A percentile compares a stretch with the other conserved stretches of the same genome.
These are phyloP conservation scores for Cyberlindnera americana DNA, from an alignment of 805 yeast genomes.

Conservation along the genomic window DNA sequence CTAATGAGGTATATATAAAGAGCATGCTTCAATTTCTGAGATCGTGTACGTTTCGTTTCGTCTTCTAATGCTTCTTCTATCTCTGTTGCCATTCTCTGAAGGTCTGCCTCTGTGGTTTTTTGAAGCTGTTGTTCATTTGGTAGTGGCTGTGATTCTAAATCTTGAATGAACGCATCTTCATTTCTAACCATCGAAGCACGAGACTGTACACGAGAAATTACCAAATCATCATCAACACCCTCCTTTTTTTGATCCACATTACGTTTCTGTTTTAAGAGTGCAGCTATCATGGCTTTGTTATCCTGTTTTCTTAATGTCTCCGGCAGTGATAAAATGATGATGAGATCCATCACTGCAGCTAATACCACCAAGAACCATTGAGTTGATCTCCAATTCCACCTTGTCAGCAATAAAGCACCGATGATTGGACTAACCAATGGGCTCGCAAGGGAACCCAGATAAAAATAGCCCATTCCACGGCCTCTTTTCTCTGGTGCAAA, in stretches of 20 bases:
- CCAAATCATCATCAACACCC: neutral
- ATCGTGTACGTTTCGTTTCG: constrained; percentile 15
- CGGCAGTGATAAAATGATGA: constrained; percentile 59
- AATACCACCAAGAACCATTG: constrained; percentile 79
- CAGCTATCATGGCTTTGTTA: constrained; percentile 42
- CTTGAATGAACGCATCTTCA: constrained; percentile 7
- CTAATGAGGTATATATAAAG: constrained; percentile 46
- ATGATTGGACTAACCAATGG: constrained; percentile 77
- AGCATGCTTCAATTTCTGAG: constrained; percentile 27
- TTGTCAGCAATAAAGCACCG: constrained; percentile 69
- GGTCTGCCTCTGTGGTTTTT: constrained; percentile 19
- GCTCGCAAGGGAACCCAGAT: constrained; percentile 77
- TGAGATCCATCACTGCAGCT: constrained; percentile 48
- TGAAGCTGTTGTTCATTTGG: constrained; percentile 7
- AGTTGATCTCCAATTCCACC: constrained; percentile 87
- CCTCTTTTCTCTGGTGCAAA: constrained; percentile 69
- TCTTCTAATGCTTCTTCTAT: constrained; percentile 26
- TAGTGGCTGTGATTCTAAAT: constrained; percentile 8
- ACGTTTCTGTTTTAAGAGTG: neutral
- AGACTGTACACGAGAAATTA: constrained; percentile 8
- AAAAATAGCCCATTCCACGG: constrained; percentile 72
- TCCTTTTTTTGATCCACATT: constrained; percentile 33
- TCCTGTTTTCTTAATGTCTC: constrained; percentile 69
- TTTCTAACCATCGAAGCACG: constrained; percentile 9
- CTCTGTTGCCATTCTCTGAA: constrained; percentile 24